Base-by-base conservation (phyloP, 2,329 filamentous ascomycete genomes). In the Cercospora sp. region DNA sequence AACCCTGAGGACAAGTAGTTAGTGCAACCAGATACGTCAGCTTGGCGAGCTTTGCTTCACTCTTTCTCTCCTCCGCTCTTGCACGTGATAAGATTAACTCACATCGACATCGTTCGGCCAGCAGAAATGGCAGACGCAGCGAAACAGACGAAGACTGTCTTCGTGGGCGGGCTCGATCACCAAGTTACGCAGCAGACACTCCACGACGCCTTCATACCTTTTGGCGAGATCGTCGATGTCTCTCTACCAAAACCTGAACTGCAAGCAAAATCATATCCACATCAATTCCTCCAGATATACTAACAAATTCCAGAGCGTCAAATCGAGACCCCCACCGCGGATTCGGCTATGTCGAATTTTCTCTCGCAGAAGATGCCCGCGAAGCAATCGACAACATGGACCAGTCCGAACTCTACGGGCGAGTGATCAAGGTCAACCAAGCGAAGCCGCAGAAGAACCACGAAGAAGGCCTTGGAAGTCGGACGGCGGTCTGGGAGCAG, bases 341-440 rank as follows among this genome's bases (percentile, higher is more conserved):
- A 0, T 99, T 98, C 80, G 95, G 94, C 67, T 98, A 99, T 78
- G 92, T 99, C 61, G 95, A 99, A 78, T 99, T 92, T 77, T 93
- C 97, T 75, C 87, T 93, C 66, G 86, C 89, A 12, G 88, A 90
- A 66, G 95, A 99, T 80, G 94, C 94, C 30, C 90, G 90, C 76
- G 94, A 98, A 81, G 95, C 95, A 61, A 97, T 99, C 79, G 93
- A 98, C 84, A 99, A 99, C 78, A 98, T 99, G 94, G 93, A 99
- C 78, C 93, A 97, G 79, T 91, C 94, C 69, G 94, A 98, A 82
- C 87, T 99, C 57, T 98, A 94, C 78, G 96, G 95, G 10, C 88
- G 92, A 68, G 90, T 95, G 13, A 90, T 99, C 79, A 97, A 94
- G 79, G 94, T 98, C 62, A 94, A 93, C 55, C 87, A 91, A 65